Evolutionary conservation across 164 flowering plant genomes (phyloP).

Genomic region (Stephania yunnanensis): DNA sequence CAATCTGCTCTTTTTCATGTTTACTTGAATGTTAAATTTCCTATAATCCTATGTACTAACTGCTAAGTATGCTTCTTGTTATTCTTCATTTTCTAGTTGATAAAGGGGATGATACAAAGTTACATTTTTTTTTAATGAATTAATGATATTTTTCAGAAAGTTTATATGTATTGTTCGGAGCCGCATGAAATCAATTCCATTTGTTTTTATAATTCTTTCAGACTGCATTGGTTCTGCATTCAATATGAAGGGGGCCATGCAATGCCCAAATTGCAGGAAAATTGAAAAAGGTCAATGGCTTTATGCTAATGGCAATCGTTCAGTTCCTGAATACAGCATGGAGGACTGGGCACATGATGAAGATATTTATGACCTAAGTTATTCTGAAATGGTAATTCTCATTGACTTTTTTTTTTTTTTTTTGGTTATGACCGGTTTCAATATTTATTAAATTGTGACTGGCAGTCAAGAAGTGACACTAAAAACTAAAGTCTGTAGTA

Average conservation of each 20-base stretch:
- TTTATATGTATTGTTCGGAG: background rate
- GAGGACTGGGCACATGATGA: conserved; percentile 86
- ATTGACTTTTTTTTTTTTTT: background rate
- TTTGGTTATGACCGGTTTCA: background rate
- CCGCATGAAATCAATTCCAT: background rate
- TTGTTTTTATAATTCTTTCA: conserved; percentile 19
- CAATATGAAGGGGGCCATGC: conserved; percentile 83
- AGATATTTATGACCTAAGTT: conserved; percentile 76
- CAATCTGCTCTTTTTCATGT: background rate
- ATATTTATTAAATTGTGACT: too few species aligned
- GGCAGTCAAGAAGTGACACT: background rate
- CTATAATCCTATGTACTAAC: background rate
- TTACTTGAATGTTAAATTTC: background rate
- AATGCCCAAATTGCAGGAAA: conserved; percentile 95
- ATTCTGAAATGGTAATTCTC: conserved; percentile 61
- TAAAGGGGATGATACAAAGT: too few species aligned
- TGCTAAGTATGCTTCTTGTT: background rate
- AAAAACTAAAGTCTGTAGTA: background rate
- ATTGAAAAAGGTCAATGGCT: conserved; percentile 94
- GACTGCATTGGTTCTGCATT: conserved; percentile 98
- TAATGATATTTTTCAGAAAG: background rate
- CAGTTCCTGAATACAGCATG: conserved; percentile 55
- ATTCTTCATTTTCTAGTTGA: too few species aligned
- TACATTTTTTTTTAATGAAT: too few species aligned
- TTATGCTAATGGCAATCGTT: conserved; percentile 60